These are phyloP conservation scores for Halophytophthora batemanensis DNA, from an alignment of 352 stramenopile species.

Conservation along the genomic window DNA sequence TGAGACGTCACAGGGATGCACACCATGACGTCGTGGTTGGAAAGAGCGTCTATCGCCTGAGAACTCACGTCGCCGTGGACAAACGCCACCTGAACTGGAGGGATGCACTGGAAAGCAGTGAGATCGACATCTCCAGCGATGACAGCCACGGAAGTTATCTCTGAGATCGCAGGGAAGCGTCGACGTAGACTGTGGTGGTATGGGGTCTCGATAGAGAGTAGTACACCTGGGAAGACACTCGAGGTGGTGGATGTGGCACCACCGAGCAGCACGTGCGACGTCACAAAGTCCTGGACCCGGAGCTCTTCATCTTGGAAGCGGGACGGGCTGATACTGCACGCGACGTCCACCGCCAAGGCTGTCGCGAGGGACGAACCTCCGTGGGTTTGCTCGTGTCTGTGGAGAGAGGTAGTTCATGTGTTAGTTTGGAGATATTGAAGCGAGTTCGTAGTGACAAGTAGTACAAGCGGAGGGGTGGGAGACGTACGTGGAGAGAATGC, in stretches of 20 bases:
- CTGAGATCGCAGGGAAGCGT: neutral
- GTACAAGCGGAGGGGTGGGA: too few relatives aligned
- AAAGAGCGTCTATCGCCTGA: slow-evolving; percentile 10
- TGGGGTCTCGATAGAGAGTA: slow-evolving; percentile 13
- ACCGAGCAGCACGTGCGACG: slow-evolving; percentile 21
- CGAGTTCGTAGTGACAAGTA: neutral
- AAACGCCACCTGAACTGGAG: slow-evolving; percentile 15
- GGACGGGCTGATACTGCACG: slow-evolving; percentile 9
- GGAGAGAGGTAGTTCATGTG: neutral
- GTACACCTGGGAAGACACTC: slow-evolving; percentile 9
- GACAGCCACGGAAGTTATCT: neutral
- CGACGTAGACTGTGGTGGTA: neutral
- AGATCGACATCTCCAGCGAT: slow-evolving; percentile 11
- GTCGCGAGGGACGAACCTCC: slow-evolving; percentile 5
- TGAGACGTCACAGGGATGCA: slow-evolving; percentile 23
- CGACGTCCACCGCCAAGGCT: slow-evolving; percentile 9
- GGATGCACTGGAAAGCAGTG: neutral
- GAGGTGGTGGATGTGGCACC: slow-evolving; percentile 13
- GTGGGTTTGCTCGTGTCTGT: neutral
- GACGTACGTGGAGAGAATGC: slow-evolving; percentile 7
- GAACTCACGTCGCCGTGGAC: slow-evolving; percentile 15
- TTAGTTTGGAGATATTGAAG: neutral
- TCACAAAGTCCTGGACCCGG: slow-evolving; percentile 12
- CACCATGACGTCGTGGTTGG: slow-evolving; percentile 4
- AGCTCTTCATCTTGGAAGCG: slow-evolving; percentile 8